Base-by-base conservation (phyloP, 768 basidiomycete genomes). In the Suillus subalutaceus region DNA sequence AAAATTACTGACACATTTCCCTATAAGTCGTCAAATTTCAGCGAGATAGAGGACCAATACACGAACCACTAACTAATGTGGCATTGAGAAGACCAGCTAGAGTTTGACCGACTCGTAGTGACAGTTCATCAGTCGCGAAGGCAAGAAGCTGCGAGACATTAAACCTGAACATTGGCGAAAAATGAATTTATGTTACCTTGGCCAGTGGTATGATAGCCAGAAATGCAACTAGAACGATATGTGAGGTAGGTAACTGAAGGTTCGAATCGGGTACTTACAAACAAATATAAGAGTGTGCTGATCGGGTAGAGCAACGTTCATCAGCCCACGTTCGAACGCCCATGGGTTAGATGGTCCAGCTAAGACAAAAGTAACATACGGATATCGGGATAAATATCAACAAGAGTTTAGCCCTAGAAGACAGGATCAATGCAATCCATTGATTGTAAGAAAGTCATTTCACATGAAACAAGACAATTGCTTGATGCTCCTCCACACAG, bases 161-260 rank as follows among this genome's bases (percentile, higher is more conserved):
- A 43, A 43, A 60, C 41, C 9, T 43, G 5, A 59, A 41, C 59
- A 43, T 30, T 6, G 10, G 40, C 16, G 37, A 12, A n/a, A 43
- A 60, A 3, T 3, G 10, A 20, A 60, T 26, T 5, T 30, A 9
- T 20, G 16, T 43, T 59, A 90, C 90, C 79, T 93, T 92, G 53
- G 93, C 93, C 4, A 94, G 81, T 6, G 94, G 94, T 67, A 96
- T 85, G 67, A 96, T 96, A n/a, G 94, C 87, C 52, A 93, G 77
- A 74, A 95, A 93, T 1, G 88, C 86, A 73, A 90, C 90, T 92
- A 68, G 60, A 20, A 18, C 26, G n/a, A 23, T 59, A 13, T 43
- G 8, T 6, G 9, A 40, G 57, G 53, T n/a, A 13, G 2, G 4
- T 20, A 12, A 13, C 23, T 10, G 5, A 44, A 26, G 4, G 40